Evolutionary conservation across 345 rosid species (phyloP).

Genomic region (Salix brachista): DNA sequence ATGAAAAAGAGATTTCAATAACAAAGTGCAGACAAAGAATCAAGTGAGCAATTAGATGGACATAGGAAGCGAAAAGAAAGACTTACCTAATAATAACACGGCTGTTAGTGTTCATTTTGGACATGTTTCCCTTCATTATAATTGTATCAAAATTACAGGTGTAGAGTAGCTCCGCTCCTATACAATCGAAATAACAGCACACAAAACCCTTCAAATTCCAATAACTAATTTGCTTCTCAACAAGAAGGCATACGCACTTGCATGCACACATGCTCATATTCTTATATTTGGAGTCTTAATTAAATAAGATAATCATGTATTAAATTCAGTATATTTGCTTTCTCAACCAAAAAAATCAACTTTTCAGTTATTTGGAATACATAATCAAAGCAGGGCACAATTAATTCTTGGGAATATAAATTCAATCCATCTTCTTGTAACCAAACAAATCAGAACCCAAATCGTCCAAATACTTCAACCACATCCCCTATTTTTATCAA

Average conservation of each 20-base stretch:
- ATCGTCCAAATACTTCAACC: background rate
- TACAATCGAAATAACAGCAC: slow-evolving; percentile 15
- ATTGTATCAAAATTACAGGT: slow-evolving; percentile 13
- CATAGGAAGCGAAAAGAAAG: background rate
- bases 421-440: background rate
- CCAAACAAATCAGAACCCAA: background rate
- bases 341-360: too few species aligned
- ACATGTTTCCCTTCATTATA: slow-evolving; percentile 25
- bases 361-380: too few species aligned
- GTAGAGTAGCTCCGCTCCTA: slow-evolving; percentile 30
- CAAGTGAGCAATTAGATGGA: background rate
- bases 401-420: background rate
- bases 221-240: too few species aligned
- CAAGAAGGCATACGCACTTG: background rate
- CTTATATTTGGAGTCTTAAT: too few species aligned
- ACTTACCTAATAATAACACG: slow-evolving; percentile 25
- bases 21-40: background rate
- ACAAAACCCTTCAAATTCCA: background rate
- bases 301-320: too few species aligned
- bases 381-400: too few species aligned
- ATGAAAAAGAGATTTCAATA: background rate
- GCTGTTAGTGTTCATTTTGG: slow-evolving; percentile 29
- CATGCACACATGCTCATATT: too few species aligned
- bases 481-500: background rate
- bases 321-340: too few species aligned